Percentiles rank a stretch among this genome's conserved stretches.
Conservation (phyloP, 2,329 filamentous ascomycete genomes). For the Ceratocystis lukuohia region DNA sequence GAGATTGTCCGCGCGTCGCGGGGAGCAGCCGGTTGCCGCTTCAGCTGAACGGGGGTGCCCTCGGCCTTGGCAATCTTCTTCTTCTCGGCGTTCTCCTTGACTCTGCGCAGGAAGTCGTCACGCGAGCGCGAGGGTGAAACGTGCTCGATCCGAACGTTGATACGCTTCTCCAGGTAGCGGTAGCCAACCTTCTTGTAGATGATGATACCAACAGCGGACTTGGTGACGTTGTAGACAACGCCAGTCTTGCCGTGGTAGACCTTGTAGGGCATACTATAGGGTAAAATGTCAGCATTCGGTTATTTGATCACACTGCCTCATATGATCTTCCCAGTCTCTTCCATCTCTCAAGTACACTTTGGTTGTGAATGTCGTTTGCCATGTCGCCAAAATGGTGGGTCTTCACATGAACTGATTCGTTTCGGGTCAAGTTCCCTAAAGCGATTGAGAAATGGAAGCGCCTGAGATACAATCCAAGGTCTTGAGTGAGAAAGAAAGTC, state of each 20-base stretch:
- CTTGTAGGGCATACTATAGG: slow-evolving; percentile 85
- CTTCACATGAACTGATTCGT: not conserved
- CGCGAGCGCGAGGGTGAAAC: slow-evolving; percentile 85
- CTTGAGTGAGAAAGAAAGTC: not conserved
- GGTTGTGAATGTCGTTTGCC: not conserved
- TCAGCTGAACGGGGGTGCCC: slow-evolving; percentile 78
- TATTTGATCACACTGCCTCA: not conserved
- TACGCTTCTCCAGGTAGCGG: slow-evolving; percentile 99
- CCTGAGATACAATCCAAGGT: not conserved
- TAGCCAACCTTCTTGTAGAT: slow-evolving; percentile 99
- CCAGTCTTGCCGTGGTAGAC: slow-evolving; percentile 99
- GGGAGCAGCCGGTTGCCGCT: slow-evolving; percentile 74
- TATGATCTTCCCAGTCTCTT: not conserved
- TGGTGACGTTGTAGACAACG: slow-evolving; percentile 98
- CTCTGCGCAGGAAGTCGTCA: slow-evolving; percentile 90
- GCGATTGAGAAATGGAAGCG: slow-evolving; percentile 2
- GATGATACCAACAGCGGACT: slow-evolving; percentile 94
- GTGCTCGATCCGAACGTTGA: slow-evolving; percentile 99
- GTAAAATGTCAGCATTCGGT: not conserved
- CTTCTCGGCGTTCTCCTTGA: slow-evolving; percentile 89
- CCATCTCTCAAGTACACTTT: not conserved
- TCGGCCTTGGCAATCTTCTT: slow-evolving; percentile 87
- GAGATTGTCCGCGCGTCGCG: slow-evolving; percentile 69
- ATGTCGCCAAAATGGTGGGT: not conserved
- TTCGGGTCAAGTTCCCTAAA: slow-evolving; percentile 11